Evolutionary conservation across 306 rosid species (phyloP).

Genomic region (Vicia villosa): DNA sequence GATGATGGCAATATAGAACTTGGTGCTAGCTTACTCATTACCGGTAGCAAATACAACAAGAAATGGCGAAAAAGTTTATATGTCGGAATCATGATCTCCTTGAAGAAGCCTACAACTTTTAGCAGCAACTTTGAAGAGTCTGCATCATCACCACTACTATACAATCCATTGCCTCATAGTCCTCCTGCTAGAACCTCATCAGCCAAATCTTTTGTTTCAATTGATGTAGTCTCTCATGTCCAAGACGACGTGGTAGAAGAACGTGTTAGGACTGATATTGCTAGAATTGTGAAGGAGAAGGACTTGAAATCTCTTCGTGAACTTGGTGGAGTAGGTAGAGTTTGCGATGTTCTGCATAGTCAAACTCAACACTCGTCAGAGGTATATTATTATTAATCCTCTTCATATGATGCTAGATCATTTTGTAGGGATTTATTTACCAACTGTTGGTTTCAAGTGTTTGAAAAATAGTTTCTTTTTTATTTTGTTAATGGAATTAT

Average conservation of each 20-base stretch:
- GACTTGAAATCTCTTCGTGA: conserved; percentile 31
- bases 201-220: conserved; percentile 10
- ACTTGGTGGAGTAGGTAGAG: conserved; percentile 45
- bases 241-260: neutral
- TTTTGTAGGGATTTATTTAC: neutral
- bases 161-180: conserved; percentile 4
- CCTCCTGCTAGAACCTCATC: conserved; percentile 41
- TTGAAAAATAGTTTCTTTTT: neutral
- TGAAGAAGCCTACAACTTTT: conserved; percentile 18
- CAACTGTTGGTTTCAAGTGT: neutral
- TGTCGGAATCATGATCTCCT: conserved; percentile 38
- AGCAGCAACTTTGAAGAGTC: neutral
- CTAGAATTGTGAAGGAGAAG: conserved; percentile 41
- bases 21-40: conserved; percentile 33
- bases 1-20: conserved; percentile 21
- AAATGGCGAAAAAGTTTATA: conserved; percentile 38
- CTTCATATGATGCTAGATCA: neutral
- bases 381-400: conserved; percentile 43
- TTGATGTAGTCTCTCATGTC: conserved; percentile 6
- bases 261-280: conserved; percentile 1
- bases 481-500: conserved; percentile 19
- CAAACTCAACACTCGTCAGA: conserved; percentile 22
- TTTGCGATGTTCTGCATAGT: conserved; percentile 24
- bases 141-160: neutral
- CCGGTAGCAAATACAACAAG: conserved; percentile 10